Evolutionary conservation across 345 rosid genomes (phyloP), one percentile per base, ranked within the genome.

Genomic region (Acer campestre): DNA sequence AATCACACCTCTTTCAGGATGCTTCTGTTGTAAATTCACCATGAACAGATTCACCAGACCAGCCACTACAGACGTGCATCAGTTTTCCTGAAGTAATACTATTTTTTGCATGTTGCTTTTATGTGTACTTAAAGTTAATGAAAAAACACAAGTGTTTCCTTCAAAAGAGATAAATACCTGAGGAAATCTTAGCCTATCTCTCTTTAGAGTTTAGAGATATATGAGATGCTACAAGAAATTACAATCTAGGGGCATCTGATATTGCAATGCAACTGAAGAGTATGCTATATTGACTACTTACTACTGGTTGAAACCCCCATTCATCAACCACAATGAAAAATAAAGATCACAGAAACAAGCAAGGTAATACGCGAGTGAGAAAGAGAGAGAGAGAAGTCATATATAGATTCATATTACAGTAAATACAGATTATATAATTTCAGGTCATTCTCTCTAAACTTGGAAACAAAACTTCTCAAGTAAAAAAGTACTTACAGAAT

Each of bases 401-500:
- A 23, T 59, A 42, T 6, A 59, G 35, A 22, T 59, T 59, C 25
- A 63, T 13, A 59, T 48, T 27, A 74, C 31, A 56, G n/a, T 64
- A 17, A 58, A 6, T 18, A 61, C 6, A 35, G 38, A 35, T 35
- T 35, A 35, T 35, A 35, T 11, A 63, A 27, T 11, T 6, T 63
- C 77, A 71, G 8, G 29, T 23, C 49, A 22, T 55, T 58, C 62
- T 35, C 3, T 38, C 64, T 27, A 55, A 35, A 59, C 8, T 11
- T 58, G 4, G 3, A n/a, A 9, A 31, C 11, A 59, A 31, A 20
- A 40, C 9, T 49, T 51, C 59, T 56, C 67, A 67, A 70, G 63
- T 70, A 31, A 63, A 14, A 20, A 76, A 77, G 65, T 51, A 91
- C 98, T 91, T 88, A 96, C 99, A 62, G 92, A 85, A 84, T 91